Evolutionary conservation across 2,329 filamentous ascomycete genomes (phyloP), one percentile per base, ranked within the genome.

Genomic region (Metarhizium humberi): DNA sequence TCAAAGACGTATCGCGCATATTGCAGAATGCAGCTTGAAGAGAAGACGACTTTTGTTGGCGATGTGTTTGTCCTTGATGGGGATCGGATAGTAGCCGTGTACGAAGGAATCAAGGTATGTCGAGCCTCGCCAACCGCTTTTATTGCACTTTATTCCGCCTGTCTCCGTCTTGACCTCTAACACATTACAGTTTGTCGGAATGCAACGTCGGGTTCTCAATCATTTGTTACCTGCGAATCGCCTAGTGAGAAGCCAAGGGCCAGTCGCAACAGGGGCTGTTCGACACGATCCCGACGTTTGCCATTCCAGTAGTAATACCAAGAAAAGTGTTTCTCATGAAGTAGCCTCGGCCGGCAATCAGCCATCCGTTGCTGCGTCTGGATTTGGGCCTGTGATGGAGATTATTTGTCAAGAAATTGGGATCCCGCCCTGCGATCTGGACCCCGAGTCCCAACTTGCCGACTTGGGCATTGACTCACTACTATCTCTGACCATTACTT

Each of bases 361-460:
- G n/a, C 14, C 43, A 38, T 16, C 42, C 13, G 11, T 8, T 40
- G 1, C 10, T 40, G 10, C 14, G 10, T 16, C 38, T 5, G 42
- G 42, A 7, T 4, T 20, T 16, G 42, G 18, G 7, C 42, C n/a
- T 14, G 42, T 45, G 6, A 42, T 57, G 66, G 70, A 50, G 68
- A 74, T 59, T 73, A 76, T 64, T 64, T 81, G 85, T n/a, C 75
- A 78, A 42, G 86, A 89, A 68, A 87, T 88, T 78, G 84, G 84
- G 56, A 81, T 88, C n/a, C 80, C 85, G 29, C 73, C 86, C 11
- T 80, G 84, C 34, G 85, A 88, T 61, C 74, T 83, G 34, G 67
- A 78, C 3, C 77, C 77, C 25, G 76, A 77, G 0, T 75, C 77
- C 0, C 77, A 81, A 59, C 70, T 83, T 54, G 75, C 76, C n/a